Evolutionary conservation across 768 basidiomycete genomes (phyloP).

Genomic region (Lactifluus piperatus): DNA sequence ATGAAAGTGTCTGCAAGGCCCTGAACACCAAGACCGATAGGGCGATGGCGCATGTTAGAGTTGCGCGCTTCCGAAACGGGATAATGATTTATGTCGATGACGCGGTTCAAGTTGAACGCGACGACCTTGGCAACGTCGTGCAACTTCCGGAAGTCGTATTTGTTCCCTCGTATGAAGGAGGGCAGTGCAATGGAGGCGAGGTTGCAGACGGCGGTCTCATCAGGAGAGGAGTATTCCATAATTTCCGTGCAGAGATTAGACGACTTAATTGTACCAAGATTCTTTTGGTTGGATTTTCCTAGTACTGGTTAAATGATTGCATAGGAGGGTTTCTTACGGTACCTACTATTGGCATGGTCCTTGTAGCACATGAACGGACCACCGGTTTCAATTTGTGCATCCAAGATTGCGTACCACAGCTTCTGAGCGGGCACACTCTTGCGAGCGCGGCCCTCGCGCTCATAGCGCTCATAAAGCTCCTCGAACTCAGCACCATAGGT

Average conservation of each 20-base stretch:
- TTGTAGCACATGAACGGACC: slow-evolving; percentile 99
- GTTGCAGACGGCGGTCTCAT: slow-evolving; percentile 98
- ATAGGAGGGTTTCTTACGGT: neutral
- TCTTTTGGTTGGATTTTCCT: slow-evolving; percentile 98
- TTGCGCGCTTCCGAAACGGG: slow-evolving; percentile 84
- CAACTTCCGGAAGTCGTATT: slow-evolving; percentile 90
- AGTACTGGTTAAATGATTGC: neutral
- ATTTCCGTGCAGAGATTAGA: slow-evolving; percentile 99
- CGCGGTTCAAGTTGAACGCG: slow-evolving; percentile 83
- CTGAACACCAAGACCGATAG: slow-evolving; percentile 95
- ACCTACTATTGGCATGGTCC: slow-evolving; percentile 84
- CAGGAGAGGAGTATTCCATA: slow-evolving; percentile 95
- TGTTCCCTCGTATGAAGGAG: slow-evolving; percentile 72
- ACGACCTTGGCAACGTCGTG: slow-evolving; percentile 94
- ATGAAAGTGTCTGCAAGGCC: slow-evolving; percentile 98
- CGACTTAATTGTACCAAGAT: slow-evolving; percentile 97
- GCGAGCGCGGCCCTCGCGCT: slow-evolving; percentile 79
- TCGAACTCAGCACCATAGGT: slow-evolving; percentile 89
- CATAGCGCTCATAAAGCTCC: slow-evolving; percentile 75
- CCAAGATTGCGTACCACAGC: slow-evolving; percentile 95
- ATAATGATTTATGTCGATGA: slow-evolving; percentile 95
- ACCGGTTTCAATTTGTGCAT: slow-evolving; percentile 96
- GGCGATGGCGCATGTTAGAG: slow-evolving; percentile 96
- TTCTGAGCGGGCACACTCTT: slow-evolving; percentile 90
- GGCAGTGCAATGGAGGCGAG: slow-evolving; percentile 95